These are phyloP conservation scores for Pichia ethanolica DNA, from an alignment of 805 yeast genomes.

Conservation along the genomic window DNA sequence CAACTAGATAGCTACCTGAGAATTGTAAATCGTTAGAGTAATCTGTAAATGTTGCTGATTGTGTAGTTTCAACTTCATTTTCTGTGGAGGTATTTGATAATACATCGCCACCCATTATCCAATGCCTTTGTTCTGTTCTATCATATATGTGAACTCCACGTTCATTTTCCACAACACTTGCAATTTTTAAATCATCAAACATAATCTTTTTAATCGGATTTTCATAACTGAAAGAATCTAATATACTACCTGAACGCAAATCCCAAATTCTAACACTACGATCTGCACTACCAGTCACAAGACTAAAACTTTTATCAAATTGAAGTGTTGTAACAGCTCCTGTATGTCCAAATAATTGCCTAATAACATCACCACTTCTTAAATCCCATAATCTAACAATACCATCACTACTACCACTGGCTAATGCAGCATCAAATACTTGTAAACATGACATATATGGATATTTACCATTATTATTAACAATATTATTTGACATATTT, in stretches of 20 bases:
- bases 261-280: conserved; percentile 68
- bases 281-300: conserved; percentile 59
- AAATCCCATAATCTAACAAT: conserved; percentile 71
- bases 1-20: conserved; percentile 58
- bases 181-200: conserved; percentile 52
- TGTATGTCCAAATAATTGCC: conserved; percentile 59
- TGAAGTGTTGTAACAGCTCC: conserved; percentile 61
- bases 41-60: background rate
- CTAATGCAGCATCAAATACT: conserved; percentile 68
- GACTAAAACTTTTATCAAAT: conserved; percentile 51
- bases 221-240: conserved; percentile 56
- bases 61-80: conserved; percentile 14
- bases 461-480: conserved; percentile 10
- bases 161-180: conserved; percentile 38
- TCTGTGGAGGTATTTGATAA: conserved; percentile 10
- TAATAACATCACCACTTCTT: conserved; percentile 58
- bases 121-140: conserved; percentile 44
- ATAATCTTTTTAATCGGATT: conserved; percentile 47
- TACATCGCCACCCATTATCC: conserved; percentile 42
- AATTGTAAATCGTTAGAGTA: conserved; percentile 27
- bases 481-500: background rate
- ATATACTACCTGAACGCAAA: conserved; percentile 54
- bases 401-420: conserved; percentile 75
- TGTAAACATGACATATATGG: conserved; percentile 62
- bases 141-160: conserved; percentile 50